Conservation (phyloP, 768 basidiomycete species). For the Rhizopogon vulgaris region DNA sequence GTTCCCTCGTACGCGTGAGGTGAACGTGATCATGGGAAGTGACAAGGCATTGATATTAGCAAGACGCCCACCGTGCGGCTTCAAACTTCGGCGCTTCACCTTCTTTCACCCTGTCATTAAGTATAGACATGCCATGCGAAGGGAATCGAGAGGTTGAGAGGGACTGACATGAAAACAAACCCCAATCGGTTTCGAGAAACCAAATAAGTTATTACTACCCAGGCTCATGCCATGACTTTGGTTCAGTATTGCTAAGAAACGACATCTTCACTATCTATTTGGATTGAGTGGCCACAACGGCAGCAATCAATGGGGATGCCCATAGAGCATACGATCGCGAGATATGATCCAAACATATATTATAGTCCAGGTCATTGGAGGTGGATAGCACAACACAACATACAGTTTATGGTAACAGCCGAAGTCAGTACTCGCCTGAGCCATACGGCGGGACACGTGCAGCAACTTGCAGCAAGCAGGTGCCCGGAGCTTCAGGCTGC, state of each 20-base stretch:
- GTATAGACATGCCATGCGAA: not conserved
- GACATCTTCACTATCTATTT: not conserved
- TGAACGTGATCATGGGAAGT: not conserved
- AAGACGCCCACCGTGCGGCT: not conserved
- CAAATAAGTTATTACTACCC: not conserved
- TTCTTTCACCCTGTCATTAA: not conserved
- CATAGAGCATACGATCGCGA: not conserved
- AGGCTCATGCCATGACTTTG: not conserved
- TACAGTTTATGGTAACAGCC: not conserved
- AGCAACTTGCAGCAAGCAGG: not conserved
- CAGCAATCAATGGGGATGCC: not conserved
- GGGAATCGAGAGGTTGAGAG: not conserved
- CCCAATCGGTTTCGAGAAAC: not conserved
- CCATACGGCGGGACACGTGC: not conserved
- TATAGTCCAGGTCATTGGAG: not conserved
- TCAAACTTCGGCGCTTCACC: not conserved
- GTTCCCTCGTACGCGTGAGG: not conserved
- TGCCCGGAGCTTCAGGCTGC: not conserved
- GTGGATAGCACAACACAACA: not conserved
- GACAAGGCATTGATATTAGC: not conserved
- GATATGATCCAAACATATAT: not conserved
- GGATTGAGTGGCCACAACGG: not conserved
- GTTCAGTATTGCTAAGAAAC: not conserved
- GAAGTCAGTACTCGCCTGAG: not conserved
- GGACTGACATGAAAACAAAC: not conserved